phyloP scores from a whole-genome alignment of 2,329 filamentous ascomycete genomes.

The Botrytis byssoidea region DNA sequence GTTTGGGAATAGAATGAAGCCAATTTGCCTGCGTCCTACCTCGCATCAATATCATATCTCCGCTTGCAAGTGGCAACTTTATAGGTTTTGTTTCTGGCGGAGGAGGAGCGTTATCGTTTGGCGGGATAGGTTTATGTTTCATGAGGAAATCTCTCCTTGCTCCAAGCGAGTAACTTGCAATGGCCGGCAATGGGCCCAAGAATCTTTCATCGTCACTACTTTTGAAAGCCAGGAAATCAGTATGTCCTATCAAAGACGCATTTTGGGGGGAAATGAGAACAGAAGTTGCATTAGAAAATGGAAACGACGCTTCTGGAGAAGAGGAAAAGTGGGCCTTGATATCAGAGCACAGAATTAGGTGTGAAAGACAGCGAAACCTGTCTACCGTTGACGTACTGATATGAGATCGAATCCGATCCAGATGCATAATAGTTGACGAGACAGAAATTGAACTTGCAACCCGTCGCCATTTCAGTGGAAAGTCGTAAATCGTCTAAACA shows the following conservation, averaged over 20 bases:
- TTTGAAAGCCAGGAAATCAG: background rate
- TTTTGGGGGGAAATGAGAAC: background rate
- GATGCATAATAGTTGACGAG: constrained; percentile 82
- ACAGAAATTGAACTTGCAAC: constrained; percentile 72
- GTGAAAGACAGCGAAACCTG: background rate
- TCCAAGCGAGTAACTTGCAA: constrained; percentile 73
- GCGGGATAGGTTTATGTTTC: constrained; percentile 67
- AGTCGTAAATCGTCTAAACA: constrained; percentile 64
- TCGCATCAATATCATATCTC: constrained; percentile 79
- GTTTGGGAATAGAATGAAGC: constrained; percentile 76
- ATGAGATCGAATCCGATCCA: constrained; percentile 73
- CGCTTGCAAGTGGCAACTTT: constrained; percentile 57
- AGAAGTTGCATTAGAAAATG: background rate
- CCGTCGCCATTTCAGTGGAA: constrained; percentile 64
- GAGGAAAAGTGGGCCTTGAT: background rate
- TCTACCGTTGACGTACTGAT: constrained; percentile 47
- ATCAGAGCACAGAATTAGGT: background rate
- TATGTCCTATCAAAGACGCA: background rate
- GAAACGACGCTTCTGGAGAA: background rate
- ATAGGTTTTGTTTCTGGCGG: constrained; percentile 44
- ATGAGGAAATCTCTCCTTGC: constrained; percentile 72
- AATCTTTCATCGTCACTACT: constrained; percentile 75
- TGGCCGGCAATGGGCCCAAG: constrained; percentile 65
- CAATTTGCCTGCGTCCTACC: constrained; percentile 73
- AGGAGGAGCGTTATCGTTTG: constrained; percentile 36